A percentile compares a stretch with the other conserved stretches of the same genome.
These are phyloP conservation scores for Starmera dryadoides DNA, from an alignment of 805 yeast genomes.

Conservation along the genomic window DNA sequence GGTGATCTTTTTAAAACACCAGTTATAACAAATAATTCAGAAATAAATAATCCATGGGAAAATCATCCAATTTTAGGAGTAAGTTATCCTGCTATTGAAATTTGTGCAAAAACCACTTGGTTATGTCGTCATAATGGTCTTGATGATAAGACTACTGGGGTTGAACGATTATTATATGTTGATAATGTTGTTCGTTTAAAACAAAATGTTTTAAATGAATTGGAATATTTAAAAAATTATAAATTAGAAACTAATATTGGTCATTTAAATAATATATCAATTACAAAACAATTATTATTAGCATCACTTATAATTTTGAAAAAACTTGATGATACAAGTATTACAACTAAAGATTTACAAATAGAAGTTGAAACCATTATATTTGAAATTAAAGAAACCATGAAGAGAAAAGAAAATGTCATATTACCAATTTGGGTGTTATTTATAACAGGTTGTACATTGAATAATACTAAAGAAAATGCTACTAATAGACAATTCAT, in stretches of 20 bases:
- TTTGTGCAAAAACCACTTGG: conserved; percentile 17
- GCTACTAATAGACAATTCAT: not conserved
- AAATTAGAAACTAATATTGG: not conserved
- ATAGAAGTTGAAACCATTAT: conserved; percentile 8
- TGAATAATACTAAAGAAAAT: not conserved
- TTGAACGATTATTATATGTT: not conserved
- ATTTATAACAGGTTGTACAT: conserved; percentile 16
- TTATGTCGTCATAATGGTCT: conserved; percentile 13
- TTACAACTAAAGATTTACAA: conserved; percentile 7
- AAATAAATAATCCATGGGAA: conserved; percentile 10
- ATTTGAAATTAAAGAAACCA: conserved; percentile 6
- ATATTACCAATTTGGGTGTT: conserved; percentile 16
- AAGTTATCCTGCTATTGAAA: conserved; percentile 10
- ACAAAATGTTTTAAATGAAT: not conserved
- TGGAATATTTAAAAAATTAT: not conserved
- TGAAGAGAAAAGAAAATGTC: conserved; percentile 3
- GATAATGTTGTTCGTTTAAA: not conserved
- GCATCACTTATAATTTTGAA: conserved; percentile 12
- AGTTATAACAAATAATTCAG: not conserved
- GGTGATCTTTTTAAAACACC: conserved; percentile 8
- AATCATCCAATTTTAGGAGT: conserved; percentile 19
- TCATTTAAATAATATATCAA: conserved; percentile 6
- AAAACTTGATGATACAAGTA: conserved; percentile 8
- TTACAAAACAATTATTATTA: conserved; percentile 9
- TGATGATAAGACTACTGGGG: conserved; percentile 4